A percentile compares a stretch with the other conserved stretches of the same genome.
phyloP scores from a whole-genome alignment of 2,329 filamentous ascomycete genomes.

The Tolypocladium tropicale region DNA sequence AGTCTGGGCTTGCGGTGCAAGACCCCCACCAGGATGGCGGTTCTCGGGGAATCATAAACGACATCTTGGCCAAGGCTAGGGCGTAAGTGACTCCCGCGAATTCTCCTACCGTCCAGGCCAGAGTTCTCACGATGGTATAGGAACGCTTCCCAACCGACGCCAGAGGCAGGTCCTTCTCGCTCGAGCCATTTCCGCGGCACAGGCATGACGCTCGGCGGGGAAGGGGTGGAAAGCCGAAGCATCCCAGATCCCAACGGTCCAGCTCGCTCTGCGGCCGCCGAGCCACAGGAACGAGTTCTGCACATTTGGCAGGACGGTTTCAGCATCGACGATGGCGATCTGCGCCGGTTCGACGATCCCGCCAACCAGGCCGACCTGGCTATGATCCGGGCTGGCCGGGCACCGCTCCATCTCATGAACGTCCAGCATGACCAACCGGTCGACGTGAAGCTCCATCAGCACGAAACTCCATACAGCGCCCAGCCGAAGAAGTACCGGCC shows the following conservation, averaged over 20 bases:
- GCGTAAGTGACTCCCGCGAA: conserved; percentile 31
- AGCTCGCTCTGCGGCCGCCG: conserved; percentile 17
- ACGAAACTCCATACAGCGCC: conserved; percentile 58
- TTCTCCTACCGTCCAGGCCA: background rate
- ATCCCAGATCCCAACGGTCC: conserved; percentile 49
- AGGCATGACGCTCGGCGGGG: conserved; percentile 69
- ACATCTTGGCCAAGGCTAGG: conserved; percentile 54
- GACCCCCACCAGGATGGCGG: conserved; percentile 43
- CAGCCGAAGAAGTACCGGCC: conserved; percentile 69
- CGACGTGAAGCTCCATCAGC: conserved; percentile 69
- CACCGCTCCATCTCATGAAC: conserved; percentile 68
- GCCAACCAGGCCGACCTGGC: conserved; percentile 60
- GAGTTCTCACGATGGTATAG: conserved; percentile 25
- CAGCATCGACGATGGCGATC: conserved; percentile 71
- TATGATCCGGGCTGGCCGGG: conserved; percentile 68
- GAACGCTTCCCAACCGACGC: conserved; percentile 48
- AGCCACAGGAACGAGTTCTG: conserved; percentile 56
- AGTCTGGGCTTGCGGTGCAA: conserved; percentile 62
- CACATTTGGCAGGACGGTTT: conserved; percentile 81
- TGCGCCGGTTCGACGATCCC: conserved; percentile 71
- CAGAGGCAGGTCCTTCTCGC: conserved; percentile 40
- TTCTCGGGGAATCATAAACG: conserved; percentile 46
- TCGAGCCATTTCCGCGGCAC: conserved; percentile 54
- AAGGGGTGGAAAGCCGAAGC: conserved; percentile 58
- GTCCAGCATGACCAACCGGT: conserved; percentile 66